Evolutionary conservation across 257 asterid genomes (phyloP).

Genomic region (Knoxia roxburghii): DNA sequence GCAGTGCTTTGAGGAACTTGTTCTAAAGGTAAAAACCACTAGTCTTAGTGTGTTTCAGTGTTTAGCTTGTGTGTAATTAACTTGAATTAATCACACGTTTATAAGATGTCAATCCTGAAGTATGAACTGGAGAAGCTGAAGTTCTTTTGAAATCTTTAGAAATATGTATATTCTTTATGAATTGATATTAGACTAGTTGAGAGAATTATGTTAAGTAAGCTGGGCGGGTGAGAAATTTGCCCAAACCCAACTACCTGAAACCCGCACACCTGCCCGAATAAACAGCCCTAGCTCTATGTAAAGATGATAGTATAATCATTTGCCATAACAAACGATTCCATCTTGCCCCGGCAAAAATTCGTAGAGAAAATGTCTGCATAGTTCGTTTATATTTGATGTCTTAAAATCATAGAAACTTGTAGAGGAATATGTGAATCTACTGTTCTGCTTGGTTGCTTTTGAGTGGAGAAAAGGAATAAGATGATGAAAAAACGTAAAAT

Average conservation of each 20-base stretch:
- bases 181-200: neutral
- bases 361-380: too few species aligned
- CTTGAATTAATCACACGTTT: neutral
- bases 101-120: neutral
- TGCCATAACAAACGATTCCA: neutral
- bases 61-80: neutral
- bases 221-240: too few species aligned
- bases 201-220: neutral
- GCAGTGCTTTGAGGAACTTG: slow-evolving; percentile 95
- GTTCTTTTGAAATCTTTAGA: neutral
- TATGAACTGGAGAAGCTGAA: neutral
- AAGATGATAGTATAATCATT: neutral
- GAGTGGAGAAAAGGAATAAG: too few species aligned
- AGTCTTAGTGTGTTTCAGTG: neutral
- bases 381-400: too few species aligned
- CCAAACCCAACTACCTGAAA: too few species aligned
- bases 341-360: too few species aligned
- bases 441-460: neutral
- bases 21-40: slow-evolving; percentile 53
- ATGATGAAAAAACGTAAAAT: neutral
- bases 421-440: neutral
- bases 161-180: neutral
- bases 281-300: too few species aligned
- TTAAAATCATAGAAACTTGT: neutral
- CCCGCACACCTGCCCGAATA: too few species aligned